A percentile compares a stretch with the other conserved stretches of the same genome.
These are phyloP conservation scores for Blumeria hordei DNA, from an alignment of 2,329 filamentous ascomycete genomes.

Conservation along the genomic window DNA sequence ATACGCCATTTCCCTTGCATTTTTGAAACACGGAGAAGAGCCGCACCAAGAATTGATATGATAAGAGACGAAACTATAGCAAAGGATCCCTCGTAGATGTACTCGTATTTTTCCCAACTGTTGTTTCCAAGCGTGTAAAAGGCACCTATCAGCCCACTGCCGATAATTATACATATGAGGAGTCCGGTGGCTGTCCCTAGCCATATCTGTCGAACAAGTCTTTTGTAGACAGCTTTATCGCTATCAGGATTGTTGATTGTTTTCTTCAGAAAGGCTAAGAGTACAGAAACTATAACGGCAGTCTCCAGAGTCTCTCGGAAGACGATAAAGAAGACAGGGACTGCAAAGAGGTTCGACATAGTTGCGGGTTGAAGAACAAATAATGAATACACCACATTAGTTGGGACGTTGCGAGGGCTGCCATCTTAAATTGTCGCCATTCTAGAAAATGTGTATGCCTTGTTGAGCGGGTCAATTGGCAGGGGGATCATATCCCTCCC, in stretches of 20 bases:
- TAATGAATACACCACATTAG: not conserved
- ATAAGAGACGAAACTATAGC: slow-evolving; percentile 51
- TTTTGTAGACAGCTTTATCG: slow-evolving; percentile 40
- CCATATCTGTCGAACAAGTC: slow-evolving; percentile 39
- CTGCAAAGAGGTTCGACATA: slow-evolving; percentile 49
- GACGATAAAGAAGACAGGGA: slow-evolving; percentile 54
- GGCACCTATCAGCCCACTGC: slow-evolving; percentile 34
- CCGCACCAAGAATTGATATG: slow-evolving; percentile 60
- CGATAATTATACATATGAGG: slow-evolving; percentile 31
- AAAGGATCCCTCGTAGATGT: slow-evolving; percentile 65
- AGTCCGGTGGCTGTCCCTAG: slow-evolving; percentile 26
- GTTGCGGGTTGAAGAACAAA: not conserved
- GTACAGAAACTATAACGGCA: slow-evolving; percentile 65
- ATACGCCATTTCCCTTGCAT: slow-evolving; percentile 71
- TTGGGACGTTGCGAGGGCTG: not conserved
- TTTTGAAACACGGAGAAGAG: slow-evolving; percentile 58
- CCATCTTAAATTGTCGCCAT: not conserved
- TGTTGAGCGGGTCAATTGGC: too few relatives aligned
- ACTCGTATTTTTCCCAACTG: slow-evolving; percentile 41
- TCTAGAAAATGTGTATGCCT: not conserved
- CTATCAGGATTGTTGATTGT: slow-evolving; percentile 39
- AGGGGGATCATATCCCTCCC: too few relatives aligned
- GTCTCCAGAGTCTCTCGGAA: slow-evolving; percentile 71
- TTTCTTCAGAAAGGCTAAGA: slow-evolving; percentile 67
- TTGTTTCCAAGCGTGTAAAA: slow-evolving; percentile 43